Conservation (phyloP, 345 rosid species). For the Aethionema arabicum region DNA sequence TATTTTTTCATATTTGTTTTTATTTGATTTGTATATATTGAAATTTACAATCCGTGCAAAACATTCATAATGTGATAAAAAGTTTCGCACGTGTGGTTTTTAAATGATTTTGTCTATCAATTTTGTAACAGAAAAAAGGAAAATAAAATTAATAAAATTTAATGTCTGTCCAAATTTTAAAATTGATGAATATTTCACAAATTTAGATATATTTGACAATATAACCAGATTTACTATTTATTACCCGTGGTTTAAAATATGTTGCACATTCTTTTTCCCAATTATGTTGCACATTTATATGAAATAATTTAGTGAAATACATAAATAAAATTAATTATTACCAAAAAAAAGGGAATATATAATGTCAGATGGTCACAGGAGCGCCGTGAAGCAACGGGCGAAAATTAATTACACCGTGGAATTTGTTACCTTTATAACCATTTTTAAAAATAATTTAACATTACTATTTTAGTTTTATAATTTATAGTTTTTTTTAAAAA, state of each 20-base stretch:
- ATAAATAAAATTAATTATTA: background rate
- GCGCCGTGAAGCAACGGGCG: constrained; percentile 39
- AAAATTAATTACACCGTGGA: constrained; percentile 33
- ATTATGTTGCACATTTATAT: constrained; percentile 12
- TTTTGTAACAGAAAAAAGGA: background rate
- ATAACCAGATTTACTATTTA: background rate
- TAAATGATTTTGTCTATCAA: constrained; percentile 11
- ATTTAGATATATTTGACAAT: constrained; percentile 1
- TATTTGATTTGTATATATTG: background rate
- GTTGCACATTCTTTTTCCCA: constrained; percentile 16
- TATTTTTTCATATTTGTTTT: background rate
- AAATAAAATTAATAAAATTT: background rate
- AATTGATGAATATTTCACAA: background rate
- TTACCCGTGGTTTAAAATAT: background rate
- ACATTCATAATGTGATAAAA: background rate
- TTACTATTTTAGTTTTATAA: background rate
- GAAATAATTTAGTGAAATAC: background rate
- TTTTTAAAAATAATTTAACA: background rate
- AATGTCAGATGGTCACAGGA: constrained; percentile 32
- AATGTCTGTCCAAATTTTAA: background rate
- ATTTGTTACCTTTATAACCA: constrained; percentile 14
- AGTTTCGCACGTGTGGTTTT: constrained; percentile 21
- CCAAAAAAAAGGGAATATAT: background rate
- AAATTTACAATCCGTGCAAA: constrained; percentile 23
- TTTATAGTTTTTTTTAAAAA: background rate